A percentile compares a stretch with the other conserved stretches of the same genome.
Conservation (phyloP, 345 rosid genomes). For the Aquilaria malaccensis region DNA sequence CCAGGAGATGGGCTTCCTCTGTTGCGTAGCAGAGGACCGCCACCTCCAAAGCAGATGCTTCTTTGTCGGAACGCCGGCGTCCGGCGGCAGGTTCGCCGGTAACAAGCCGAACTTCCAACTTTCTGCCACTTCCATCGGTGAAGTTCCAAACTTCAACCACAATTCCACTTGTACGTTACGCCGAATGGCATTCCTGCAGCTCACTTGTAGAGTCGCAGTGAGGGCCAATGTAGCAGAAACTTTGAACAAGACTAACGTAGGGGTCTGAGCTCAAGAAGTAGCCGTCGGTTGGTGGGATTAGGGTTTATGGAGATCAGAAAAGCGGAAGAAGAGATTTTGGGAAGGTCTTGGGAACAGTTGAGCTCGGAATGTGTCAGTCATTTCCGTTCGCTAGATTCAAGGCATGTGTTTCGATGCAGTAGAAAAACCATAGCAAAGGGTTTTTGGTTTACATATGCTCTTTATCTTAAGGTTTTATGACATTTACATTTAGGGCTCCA, state of each 20-base stretch:
- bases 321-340: no score
- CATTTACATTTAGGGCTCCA: no score
- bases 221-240: neutral
- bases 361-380: no score
- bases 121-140: conserved; percentile 44
- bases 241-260: neutral
- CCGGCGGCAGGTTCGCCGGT: conserved; percentile 51
- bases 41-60: conserved; percentile 35
- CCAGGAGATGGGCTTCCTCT: conserved; percentile 44
- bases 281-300: no score
- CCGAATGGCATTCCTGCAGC: conserved; percentile 22
- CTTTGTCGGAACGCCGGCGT: conserved; percentile 17
- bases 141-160: conserved; percentile 14
- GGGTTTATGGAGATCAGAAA: no score
- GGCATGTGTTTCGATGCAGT: no score
- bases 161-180: conserved; percentile 31
- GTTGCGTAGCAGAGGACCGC: conserved; percentile 38
- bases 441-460: no score
- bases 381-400: no score
- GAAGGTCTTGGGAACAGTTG: no score
- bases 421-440: no score
- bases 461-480: no score
- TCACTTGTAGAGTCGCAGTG: neutral
- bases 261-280: no score
- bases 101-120: conserved; percentile 47